Base-by-base conservation (phyloP, 2,329 filamentous ascomycete species). In the Arthrobotrys musiformis region DNA sequence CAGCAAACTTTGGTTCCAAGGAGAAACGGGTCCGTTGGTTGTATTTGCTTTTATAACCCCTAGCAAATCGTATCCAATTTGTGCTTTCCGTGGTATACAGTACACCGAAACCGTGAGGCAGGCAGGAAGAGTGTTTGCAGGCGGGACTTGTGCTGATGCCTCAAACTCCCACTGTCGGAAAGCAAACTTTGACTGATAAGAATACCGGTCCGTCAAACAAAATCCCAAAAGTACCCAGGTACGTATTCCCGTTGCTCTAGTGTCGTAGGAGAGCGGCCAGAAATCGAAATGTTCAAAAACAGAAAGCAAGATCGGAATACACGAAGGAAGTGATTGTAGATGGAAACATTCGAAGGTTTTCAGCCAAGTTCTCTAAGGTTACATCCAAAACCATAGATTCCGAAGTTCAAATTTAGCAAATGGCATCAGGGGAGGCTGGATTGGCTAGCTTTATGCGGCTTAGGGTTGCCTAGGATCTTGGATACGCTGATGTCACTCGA, bases 351-450 rank as follows among this genome's bases (percentile, higher is more conserved):
- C 19, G 54, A 58, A 40, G 30, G 33, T 58, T 40, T 58, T 58
- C 19, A 13, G 11, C 26, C 30, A 24, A 40, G n/a, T 24, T n/a
- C 1, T 17, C 17, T 58, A 22, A 58, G 54, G 54, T 58, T 58
- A 58, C 54, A 58, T 58, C 54, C 17, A 58, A 40, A 40, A 19
- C 40, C 9, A 28, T 24, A 19, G 54, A 11, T 40, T 28, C 19
- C 33, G 33, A 58, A 40, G 54, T 58, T 58, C 54, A 58, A 58
- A 58, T 58, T 58, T 58, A 58, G 54, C 11, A 58, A 58, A 58
- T 15, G 54, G 19, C 54, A 58, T 40, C 54, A 58, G 54, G 54
- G 33, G 54, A 58, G 54, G 54, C 54, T 58, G 54, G 54, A 33
- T 17, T 15, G 54, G 30, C 54, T 58, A 58, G 54, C 54, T 58